Evolutionary conservation across 2,329 filamentous ascomycete species (phyloP).

Genomic region (Exophiala alcalophila): DNA sequence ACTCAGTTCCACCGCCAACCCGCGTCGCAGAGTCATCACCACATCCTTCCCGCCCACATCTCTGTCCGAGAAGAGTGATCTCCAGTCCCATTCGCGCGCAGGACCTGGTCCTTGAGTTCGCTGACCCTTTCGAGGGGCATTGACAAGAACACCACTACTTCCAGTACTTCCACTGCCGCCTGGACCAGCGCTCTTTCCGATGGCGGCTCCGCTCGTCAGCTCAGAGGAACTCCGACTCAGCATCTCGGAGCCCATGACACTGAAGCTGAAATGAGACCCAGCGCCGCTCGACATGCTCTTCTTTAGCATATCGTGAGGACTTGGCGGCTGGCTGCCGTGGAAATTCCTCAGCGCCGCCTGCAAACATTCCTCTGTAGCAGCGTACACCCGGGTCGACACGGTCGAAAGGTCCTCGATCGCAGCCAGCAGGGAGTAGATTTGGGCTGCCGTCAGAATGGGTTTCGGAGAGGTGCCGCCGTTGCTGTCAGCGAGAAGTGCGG

Average conservation of each 20-base stretch:
- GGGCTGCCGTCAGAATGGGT: slow-evolving; percentile 62
- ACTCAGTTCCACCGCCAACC: slow-evolving; percentile 67
- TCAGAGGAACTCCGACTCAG: slow-evolving; percentile 57
- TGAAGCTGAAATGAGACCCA: slow-evolving; percentile 59
- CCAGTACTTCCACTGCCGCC: no score
- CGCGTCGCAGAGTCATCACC: slow-evolving; percentile 68
- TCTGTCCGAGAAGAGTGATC: slow-evolving; percentile 53
- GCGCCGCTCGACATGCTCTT: slow-evolving; percentile 57
- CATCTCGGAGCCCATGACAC: slow-evolving; percentile 71
- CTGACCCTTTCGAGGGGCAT: slow-evolving; percentile 30
- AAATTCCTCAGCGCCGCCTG: slow-evolving; percentile 69
- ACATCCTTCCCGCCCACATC: slow-evolving; percentile 65
- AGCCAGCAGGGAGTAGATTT: slow-evolving; percentile 72
- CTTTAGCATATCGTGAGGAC: slow-evolving; percentile 65
- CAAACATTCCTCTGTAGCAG: slow-evolving; percentile 75
- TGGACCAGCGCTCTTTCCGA: slow-evolving; percentile 51
- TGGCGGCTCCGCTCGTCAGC: slow-evolving; percentile 36
- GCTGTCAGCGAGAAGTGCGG: slow-evolving; percentile 65
- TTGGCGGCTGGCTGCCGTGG: slow-evolving; percentile 56
- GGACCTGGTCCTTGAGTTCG: neutral
- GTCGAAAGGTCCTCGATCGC: slow-evolving; percentile 78
- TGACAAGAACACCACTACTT: slow-evolving; percentile 50
- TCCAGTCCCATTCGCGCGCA: slow-evolving; percentile 71
- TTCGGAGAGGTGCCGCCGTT: slow-evolving; percentile 46
- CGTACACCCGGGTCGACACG: slow-evolving; percentile 68